A percentile compares a stretch with the other conserved stretches of the same genome.
Conservation (phyloP, 2,329 filamentous ascomycete species). For the Pseudogymnoascus sp. region DNA sequence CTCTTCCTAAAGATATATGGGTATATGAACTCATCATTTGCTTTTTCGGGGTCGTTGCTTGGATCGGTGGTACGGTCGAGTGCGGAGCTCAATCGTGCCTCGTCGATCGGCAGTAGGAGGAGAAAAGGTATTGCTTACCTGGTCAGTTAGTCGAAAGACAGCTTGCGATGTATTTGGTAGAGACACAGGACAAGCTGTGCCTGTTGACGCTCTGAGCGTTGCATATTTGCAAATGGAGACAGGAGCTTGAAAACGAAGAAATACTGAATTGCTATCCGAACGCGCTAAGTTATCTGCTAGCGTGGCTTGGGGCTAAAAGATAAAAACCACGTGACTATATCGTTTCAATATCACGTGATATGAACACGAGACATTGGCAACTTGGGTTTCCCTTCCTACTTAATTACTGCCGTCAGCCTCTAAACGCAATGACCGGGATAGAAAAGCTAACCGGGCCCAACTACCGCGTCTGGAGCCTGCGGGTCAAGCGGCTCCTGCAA, state of each 20-base stretch:
- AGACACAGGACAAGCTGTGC: not conserved
- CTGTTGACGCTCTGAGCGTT: not conserved
- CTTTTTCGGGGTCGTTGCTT: not conserved
- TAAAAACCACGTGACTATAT: not conserved
- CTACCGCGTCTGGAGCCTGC: not conserved
- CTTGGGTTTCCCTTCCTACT: not conserved
- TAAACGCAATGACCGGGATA: not conserved
- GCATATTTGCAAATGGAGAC: not conserved
- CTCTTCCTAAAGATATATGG: constrained; percentile 8
- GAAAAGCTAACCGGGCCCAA: not conserved
- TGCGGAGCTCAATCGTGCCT: not conserved
- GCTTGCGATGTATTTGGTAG: not conserved
- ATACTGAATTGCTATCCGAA: constrained; percentile 2
- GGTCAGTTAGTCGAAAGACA: not conserved
- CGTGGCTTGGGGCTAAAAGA: not conserved
- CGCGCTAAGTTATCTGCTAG: not conserved
- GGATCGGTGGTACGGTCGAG: not conserved
- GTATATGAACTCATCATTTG: constrained; percentile 8
- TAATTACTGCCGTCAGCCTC: not conserved
- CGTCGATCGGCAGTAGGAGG: not conserved
- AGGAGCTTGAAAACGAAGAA: not conserved
- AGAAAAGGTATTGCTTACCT: not conserved
- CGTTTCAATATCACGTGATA: not conserved
- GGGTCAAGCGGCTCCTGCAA: not conserved
- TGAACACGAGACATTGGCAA: not conserved